Evolutionary conservation across 371 early-diverging fungal genomes (phyloP).

Genomic region (Rhizopus stolonifer): DNA sequence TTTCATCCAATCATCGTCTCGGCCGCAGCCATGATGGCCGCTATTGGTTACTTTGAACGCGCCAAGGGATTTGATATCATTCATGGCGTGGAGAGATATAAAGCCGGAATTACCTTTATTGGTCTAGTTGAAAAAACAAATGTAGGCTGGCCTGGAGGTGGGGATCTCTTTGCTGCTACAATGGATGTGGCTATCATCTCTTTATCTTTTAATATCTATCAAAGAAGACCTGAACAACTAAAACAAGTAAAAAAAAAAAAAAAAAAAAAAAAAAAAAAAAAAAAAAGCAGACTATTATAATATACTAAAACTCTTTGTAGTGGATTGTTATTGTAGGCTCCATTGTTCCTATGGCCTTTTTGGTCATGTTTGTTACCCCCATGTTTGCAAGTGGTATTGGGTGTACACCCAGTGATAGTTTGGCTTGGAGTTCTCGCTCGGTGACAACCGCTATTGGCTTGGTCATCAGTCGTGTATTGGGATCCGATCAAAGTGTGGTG

Average conservation of each 20-base stretch:
- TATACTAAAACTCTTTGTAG: conserved; percentile 4
- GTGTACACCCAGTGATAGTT: conserved; percentile 18
- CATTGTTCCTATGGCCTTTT: conserved; percentile 20
- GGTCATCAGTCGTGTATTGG: conserved; percentile 23
- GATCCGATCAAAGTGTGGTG: conserved; percentile 26
- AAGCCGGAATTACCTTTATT: conserved; percentile 16
- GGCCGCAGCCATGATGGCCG: conserved; percentile 20
- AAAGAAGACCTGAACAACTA: conserved; percentile 16
- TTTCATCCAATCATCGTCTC: conserved; percentile 31
- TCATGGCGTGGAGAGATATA: conserved; percentile 16
- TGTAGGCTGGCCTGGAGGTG: conserved; percentile 35
- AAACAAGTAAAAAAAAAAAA: conserved; percentile 16
- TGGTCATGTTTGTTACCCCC: conserved; percentile 32
- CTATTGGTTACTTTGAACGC: conserved; percentile 26
- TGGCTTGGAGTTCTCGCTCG: conserved; percentile 28
- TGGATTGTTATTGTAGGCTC: conserved; percentile 19
- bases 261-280: too few species aligned
- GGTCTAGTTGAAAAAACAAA: conserved; percentile 19
- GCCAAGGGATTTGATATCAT: conserved; percentile 25
- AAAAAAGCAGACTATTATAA: too few species aligned
- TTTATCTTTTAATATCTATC: conserved; percentile 30
- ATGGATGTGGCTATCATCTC: conserved; percentile 37
- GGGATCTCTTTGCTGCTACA: conserved; percentile 26
- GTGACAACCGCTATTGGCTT: conserved; percentile 40
- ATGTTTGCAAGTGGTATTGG: conserved; percentile 32